Conservation (phyloP, 2,329 filamentous ascomycete genomes). For the Stemphylium beticola region DNA sequence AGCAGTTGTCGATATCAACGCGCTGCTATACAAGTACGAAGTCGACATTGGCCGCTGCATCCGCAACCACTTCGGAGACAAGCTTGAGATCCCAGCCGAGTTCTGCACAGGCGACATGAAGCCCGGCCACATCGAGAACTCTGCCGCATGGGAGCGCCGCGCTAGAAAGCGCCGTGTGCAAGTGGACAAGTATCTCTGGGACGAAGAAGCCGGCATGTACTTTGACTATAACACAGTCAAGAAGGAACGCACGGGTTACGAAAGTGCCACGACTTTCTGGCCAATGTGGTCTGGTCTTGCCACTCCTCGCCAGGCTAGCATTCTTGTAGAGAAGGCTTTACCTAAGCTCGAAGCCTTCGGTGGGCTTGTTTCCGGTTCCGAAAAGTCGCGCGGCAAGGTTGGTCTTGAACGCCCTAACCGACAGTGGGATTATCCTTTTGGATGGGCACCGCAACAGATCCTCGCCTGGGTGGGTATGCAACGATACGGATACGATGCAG, state of each 20-base stretch:
- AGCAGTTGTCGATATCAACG: constrained; percentile 94
- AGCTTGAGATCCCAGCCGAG: constrained; percentile 78
- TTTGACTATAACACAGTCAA: constrained; percentile 94
- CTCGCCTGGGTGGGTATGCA: constrained; percentile 93
- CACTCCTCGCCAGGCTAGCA: constrained; percentile 82
- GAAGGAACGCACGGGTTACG: constrained; percentile 81
- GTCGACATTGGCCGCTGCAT: constrained; percentile 89
- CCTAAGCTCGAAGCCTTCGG: constrained; percentile 88
- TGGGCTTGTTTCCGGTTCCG: constrained; percentile 86
- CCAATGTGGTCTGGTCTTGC: constrained; percentile 93
- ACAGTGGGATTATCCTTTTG: constrained; percentile 98
- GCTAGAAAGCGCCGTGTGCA: constrained; percentile 81
- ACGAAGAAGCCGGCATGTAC: constrained; percentile 90
- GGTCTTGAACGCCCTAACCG: constrained; percentile 86
- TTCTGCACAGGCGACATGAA: constrained; percentile 72
- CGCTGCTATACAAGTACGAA: constrained; percentile 95
- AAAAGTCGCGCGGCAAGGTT: constrained; percentile 82
- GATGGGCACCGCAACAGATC: constrained; percentile 99
- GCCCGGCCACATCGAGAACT: constrained; percentile 76
- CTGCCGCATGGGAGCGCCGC: constrained; percentile 87
- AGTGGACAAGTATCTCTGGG: constrained; percentile 95
- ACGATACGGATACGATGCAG: constrained; percentile 89
- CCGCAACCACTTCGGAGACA: constrained; percentile 81
- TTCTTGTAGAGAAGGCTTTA: constrained; percentile 79
- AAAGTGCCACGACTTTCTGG: constrained; percentile 95